phyloP scores from a whole-genome alignment of 1,139 yeast species.

The Dujonia santamariae region DNA sequence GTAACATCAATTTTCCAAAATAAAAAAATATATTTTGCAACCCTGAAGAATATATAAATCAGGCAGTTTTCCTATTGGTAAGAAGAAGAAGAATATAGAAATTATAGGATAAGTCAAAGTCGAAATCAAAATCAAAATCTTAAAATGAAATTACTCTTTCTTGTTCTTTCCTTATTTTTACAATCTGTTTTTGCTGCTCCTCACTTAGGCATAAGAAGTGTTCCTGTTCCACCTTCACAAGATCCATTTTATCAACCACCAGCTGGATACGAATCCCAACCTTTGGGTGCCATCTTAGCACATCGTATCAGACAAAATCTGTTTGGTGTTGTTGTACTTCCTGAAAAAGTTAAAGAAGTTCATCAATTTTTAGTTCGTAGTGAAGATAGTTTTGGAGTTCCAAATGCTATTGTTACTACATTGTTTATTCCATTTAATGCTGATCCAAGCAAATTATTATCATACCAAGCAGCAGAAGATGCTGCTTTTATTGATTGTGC shows the following conservation, averaged over 20 bases:
- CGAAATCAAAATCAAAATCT: no score
- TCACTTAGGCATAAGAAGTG: not conserved
- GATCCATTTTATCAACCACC: slow-evolving; percentile 10
- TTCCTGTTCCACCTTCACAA: slow-evolving; percentile 5
- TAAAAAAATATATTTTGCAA: no score
- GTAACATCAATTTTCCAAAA: no score
- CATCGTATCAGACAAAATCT: slow-evolving; percentile 2
- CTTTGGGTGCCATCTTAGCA: slow-evolving; percentile 10
- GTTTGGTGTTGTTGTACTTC: slow-evolving; percentile 4
- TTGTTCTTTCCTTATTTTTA: not conserved
- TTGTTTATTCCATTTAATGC: slow-evolving; percentile 18
- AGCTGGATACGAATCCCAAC: slow-evolving; percentile 7
- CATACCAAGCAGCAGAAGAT: slow-evolving; percentile 20
- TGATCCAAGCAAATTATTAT: slow-evolving; percentile 15
- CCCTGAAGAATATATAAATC: no score
- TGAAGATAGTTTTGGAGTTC: slow-evolving; percentile 12
- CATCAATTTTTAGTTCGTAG: slow-evolving; percentile 9
- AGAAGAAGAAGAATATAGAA: no score
- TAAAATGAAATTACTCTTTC: not conserved
- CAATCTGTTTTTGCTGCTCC: slow-evolving; percentile 1
- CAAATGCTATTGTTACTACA: slow-evolving; percentile 20
- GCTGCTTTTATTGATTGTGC: slow-evolving; percentile 17
- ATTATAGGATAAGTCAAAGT: no score
- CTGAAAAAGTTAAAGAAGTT: slow-evolving; percentile 7
- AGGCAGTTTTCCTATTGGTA: no score